A percentile compares a stretch with the other conserved stretches of the same genome.
Conservation (phyloP, 2,329 filamentous ascomycete genomes). For the Claviceps quebecensis region DNA sequence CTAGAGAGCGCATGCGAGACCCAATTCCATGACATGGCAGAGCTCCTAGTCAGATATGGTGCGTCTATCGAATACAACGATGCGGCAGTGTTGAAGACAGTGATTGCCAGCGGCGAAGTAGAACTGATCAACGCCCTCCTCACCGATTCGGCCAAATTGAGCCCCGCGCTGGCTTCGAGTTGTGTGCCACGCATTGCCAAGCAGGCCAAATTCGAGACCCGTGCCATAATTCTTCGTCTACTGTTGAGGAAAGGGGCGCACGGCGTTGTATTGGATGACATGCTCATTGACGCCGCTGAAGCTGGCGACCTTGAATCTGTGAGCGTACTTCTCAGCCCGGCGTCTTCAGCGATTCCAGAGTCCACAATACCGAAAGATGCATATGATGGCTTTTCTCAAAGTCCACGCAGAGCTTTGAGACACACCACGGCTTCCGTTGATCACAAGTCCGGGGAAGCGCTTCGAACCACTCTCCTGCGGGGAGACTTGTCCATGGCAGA, state of each 20-base stretch:
- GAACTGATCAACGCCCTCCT: constrained; percentile 35
- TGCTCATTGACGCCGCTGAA: constrained; percentile 34
- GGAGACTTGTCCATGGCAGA: constrained; percentile 30
- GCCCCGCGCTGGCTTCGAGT: constrained; percentile 31
- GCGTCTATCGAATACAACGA: constrained; percentile 41
- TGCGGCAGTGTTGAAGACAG: constrained; percentile 32
- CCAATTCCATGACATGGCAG: constrained; percentile 40
- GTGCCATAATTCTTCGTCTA: constrained; percentile 28
- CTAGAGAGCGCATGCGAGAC: constrained; percentile 33
- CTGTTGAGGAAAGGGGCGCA: constrained; percentile 37
- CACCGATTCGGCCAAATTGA: constrained; percentile 27
- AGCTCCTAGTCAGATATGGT: constrained; percentile 37
- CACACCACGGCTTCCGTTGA: constrained; percentile 40
- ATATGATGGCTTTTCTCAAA: constrained; percentile 7
- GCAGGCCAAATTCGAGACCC: constrained; percentile 29
- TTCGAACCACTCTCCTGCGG: constrained; percentile 33
- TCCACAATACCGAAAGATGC: constrained; percentile 6
- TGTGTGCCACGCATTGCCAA: constrained; percentile 36
- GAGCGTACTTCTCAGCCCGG: constrained; percentile 34
- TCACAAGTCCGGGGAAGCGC: constrained; percentile 35
- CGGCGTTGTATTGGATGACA: constrained; percentile 32
- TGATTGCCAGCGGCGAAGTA: constrained; percentile 29
- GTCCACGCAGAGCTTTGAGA: constrained; percentile 16
- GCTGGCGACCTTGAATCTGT: constrained; percentile 32
- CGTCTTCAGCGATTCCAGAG: constrained; percentile 31